phyloP scores from a whole-genome alignment of 139 green algal species.

The Mesostigma viride region DNA sequence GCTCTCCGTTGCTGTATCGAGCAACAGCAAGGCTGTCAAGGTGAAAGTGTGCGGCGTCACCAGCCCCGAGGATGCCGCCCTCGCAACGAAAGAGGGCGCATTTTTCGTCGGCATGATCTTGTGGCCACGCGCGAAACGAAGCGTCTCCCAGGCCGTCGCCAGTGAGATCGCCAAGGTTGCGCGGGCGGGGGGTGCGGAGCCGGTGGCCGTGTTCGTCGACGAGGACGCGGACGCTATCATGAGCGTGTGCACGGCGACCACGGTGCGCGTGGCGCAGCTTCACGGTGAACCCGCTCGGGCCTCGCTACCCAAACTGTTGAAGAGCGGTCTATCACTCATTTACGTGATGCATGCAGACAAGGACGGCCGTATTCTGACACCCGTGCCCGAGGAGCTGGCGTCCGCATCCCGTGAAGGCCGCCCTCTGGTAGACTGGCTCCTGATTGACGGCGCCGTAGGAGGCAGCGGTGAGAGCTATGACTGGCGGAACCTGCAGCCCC shows the following conservation, averaged over 20 bases:
- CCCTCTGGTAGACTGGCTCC: constrained; percentile 23
- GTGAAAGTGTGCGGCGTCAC: constrained; percentile 47
- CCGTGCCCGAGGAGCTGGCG: constrained; percentile 19
- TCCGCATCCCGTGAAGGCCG: constrained; percentile 3
- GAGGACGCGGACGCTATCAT: constrained; percentile 29
- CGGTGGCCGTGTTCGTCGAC: constrained; percentile 42
- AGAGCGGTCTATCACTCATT: too few species aligned
- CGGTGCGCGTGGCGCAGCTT: constrained; percentile 28
- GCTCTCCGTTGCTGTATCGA: too few species aligned
- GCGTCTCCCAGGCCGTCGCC: constrained; percentile 13
- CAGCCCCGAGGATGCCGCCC: constrained; percentile 28
- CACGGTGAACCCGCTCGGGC: constrained; percentile 33
- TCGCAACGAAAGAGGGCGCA: constrained; percentile 25
- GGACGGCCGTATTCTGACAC: constrained; percentile 28
- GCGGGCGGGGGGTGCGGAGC: constrained; percentile 15
- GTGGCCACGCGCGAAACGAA: constrained; percentile 31
- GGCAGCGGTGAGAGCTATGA: constrained; percentile 30
- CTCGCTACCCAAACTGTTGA: constrained; percentile 27
- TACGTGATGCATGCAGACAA: constrained; percentile 38
- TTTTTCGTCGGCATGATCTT: constrained; percentile 43
- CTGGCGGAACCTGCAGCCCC: constrained; percentile 23
- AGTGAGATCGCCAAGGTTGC: constrained; percentile 28
- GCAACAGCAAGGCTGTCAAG: background rate
- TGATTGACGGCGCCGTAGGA: constrained; percentile 25
- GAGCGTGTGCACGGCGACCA: background rate